These are phyloP conservation scores for Neotropicomus parvogracilis DNA, from an alignment of 1,284 basidiomycete species.

Conservation along the genomic window DNA sequence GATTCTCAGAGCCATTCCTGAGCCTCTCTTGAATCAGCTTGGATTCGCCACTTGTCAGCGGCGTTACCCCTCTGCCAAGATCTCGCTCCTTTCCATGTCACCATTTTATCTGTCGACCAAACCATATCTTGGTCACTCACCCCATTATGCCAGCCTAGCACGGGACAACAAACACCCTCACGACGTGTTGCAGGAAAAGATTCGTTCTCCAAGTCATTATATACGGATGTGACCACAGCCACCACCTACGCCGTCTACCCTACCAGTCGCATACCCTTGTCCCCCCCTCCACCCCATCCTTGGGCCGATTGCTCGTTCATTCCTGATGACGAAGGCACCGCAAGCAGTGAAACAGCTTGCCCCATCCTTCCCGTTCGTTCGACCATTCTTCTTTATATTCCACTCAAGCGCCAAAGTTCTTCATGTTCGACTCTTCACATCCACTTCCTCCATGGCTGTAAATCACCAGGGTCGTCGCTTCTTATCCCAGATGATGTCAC, in stretches of 20 bases:
- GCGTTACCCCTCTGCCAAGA: slow-evolving; percentile 35
- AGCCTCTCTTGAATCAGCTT: slow-evolving; percentile 48
- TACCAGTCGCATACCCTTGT: slow-evolving; percentile 38
- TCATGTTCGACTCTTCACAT: slow-evolving; percentile 50
- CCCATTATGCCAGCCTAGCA: slow-evolving; percentile 23
- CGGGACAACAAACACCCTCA: slow-evolving; percentile 21
- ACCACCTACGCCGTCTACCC: slow-evolving; percentile 51
- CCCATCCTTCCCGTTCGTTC: slow-evolving; percentile 52
- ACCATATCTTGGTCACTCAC: slow-evolving; percentile 52
- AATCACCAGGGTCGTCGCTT: slow-evolving; percentile 40
- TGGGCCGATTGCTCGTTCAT: slow-evolving; percentile 27
- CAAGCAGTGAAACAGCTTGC: slow-evolving; percentile 30
- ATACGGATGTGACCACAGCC: slow-evolving; percentile 43
- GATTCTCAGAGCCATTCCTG: slow-evolving; percentile 1
- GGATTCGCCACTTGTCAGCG: slow-evolving; percentile 51
- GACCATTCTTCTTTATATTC: slow-evolving; percentile 56
- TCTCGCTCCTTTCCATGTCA: slow-evolving; percentile 49
- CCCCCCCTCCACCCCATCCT: slow-evolving; percentile 25
- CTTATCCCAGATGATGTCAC: slow-evolving; percentile 38
- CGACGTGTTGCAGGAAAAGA: slow-evolving; percentile 27
- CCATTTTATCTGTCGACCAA: slow-evolving; percentile 53
- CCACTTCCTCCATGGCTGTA: slow-evolving; percentile 52
- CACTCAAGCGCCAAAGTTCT: slow-evolving; percentile 18
- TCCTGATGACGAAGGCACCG: slow-evolving; percentile 32
- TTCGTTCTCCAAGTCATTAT: slow-evolving; percentile 32